phyloP scores from a whole-genome alignment of 805 yeast genomes.

The Barnettozyma wickerhamii region DNA sequence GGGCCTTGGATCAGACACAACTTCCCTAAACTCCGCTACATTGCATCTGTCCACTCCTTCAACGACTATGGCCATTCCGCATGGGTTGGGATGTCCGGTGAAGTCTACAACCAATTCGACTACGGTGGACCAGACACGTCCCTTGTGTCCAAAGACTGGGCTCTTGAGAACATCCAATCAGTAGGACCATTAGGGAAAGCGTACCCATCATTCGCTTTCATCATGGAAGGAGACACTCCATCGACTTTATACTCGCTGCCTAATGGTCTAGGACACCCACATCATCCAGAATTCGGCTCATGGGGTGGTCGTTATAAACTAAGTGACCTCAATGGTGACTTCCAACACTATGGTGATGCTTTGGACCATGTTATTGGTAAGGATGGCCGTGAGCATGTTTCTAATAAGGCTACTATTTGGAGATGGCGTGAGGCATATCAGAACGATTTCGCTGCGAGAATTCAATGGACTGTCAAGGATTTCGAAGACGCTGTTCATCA shows the following conservation, averaged over 20 bases:
- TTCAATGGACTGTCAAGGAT: slow-evolving; percentile 30
- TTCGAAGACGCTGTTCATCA: slow-evolving; percentile 24
- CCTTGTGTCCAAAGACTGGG: slow-evolving; percentile 26
- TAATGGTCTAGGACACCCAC: slow-evolving; percentile 28
- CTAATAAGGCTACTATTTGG: slow-evolving; percentile 30
- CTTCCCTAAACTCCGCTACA: slow-evolving; percentile 25
- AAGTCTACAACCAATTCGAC: slow-evolving; percentile 21
- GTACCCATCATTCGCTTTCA: slow-evolving; percentile 23
- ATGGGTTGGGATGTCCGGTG: slow-evolving; percentile 32
- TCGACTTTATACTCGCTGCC: slow-evolving; percentile 26
- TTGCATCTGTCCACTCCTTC: slow-evolving; percentile 27
- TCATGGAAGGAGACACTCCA: slow-evolving; percentile 32
- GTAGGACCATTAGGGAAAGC: slow-evolving; percentile 27
- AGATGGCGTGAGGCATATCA: slow-evolving; percentile 32
- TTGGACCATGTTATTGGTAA: slow-evolving; percentile 23
- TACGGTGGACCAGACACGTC: slow-evolving; percentile 25
- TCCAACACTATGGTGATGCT: slow-evolving; percentile 23
- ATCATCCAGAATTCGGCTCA: slow-evolving; percentile 29
- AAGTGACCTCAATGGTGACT: slow-evolving; percentile 20
- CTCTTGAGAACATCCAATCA: slow-evolving; percentile 18
- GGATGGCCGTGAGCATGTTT: slow-evolving; percentile 15
- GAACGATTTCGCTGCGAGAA: slow-evolving; percentile 28
- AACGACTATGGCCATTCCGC: slow-evolving; percentile 27
- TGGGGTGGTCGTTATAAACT: slow-evolving; percentile 32
- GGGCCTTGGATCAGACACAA: slow-evolving; percentile 30